Conservation (phyloP, 768 basidiomycete species). For the Hygrocybe coccinea region DNA sequence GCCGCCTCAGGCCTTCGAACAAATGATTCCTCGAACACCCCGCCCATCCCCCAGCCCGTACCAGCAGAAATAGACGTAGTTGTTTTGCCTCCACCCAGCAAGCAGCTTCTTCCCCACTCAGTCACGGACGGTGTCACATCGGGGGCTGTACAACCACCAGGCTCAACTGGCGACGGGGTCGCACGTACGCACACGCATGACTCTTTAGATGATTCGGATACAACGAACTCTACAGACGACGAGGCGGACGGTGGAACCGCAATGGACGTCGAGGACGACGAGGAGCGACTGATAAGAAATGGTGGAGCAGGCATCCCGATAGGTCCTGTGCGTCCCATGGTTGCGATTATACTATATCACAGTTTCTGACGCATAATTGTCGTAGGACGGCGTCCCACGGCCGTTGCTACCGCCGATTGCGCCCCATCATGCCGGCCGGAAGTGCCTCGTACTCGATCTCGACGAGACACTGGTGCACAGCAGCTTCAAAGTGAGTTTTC, state of each 20-base stretch:
- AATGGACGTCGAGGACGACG: constrained; percentile 77
- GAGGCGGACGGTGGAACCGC: constrained; percentile 51
- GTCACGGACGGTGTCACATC: constrained; percentile 87
- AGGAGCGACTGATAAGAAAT: constrained; percentile 80
- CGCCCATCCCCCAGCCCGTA: background rate
- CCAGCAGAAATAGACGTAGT: constrained; percentile 7
- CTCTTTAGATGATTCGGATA: constrained; percentile 38
- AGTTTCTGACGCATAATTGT: background rate
- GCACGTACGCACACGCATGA: constrained; percentile 14
- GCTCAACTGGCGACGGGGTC: constrained; percentile 54
- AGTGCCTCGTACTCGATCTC: constrained; percentile 81
- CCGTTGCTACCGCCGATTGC: constrained; percentile 67
- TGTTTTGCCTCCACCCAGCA: constrained; percentile 10
- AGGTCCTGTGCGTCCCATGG: constrained; percentile 63
- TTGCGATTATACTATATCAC: background rate
- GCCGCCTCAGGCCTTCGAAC: background rate
- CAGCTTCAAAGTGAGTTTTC: constrained; percentile 67
- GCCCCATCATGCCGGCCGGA: constrained; percentile 62
- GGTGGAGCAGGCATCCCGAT: constrained; percentile 95
- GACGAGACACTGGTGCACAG: constrained; percentile 84
- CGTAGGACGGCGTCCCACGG: constrained; percentile 65
- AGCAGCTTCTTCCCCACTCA: constrained; percentile 45
- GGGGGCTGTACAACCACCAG: constrained; percentile 85
- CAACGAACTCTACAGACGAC: constrained; percentile 38
- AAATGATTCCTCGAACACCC: background rate